phyloP scores from a whole-genome alignment of 352 stramenopile species.

The Nothophytophthora sp. region DNA sequence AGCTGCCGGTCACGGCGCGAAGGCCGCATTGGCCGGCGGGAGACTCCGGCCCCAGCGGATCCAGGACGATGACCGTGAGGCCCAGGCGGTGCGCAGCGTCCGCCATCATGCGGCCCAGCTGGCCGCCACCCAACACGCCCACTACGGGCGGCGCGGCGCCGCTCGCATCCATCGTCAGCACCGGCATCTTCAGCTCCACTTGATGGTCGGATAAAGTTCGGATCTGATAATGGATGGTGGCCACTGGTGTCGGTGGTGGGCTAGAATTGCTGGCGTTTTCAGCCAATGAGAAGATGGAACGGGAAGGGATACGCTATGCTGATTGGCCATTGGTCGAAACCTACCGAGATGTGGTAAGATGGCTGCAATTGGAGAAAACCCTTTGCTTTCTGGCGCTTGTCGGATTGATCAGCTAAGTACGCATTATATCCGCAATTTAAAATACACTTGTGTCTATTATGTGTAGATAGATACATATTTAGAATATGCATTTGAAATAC shows the following conservation, averaged over 20 bases:
- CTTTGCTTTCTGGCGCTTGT: too few species aligned
- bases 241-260: not conserved
- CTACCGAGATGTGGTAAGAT: too few species aligned
- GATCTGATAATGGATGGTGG: not conserved
- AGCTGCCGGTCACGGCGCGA: slow-evolving; percentile 74
- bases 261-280: not conserved
- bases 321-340: too few species aligned
- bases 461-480: too few species aligned
- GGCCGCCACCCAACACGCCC: slow-evolving; percentile 95
- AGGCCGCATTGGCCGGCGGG: slow-evolving; percentile 76
- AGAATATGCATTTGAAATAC: too few species aligned
- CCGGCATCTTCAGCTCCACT: slow-evolving; percentile 35
- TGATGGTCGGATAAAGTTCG: not conserved
- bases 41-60: slow-evolving; percentile 81
- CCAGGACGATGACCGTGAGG: slow-evolving; percentile 93
- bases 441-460: too few species aligned
- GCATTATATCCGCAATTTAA: too few species aligned
- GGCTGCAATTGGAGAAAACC: too few species aligned
- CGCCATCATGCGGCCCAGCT: slow-evolving; percentile 99
- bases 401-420: too few species aligned
- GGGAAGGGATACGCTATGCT: too few species aligned
- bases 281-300: too few species aligned
- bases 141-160: slow-evolving; percentile 65
- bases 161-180: slow-evolving; percentile 41
- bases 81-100: slow-evolving; percentile 94